A percentile compares a stretch with the other conserved stretches of the same genome.
Evolutionary conservation across 352 stramenopile genomes (phyloP).

Genomic region (Phytophthora fragariae): DNA sequence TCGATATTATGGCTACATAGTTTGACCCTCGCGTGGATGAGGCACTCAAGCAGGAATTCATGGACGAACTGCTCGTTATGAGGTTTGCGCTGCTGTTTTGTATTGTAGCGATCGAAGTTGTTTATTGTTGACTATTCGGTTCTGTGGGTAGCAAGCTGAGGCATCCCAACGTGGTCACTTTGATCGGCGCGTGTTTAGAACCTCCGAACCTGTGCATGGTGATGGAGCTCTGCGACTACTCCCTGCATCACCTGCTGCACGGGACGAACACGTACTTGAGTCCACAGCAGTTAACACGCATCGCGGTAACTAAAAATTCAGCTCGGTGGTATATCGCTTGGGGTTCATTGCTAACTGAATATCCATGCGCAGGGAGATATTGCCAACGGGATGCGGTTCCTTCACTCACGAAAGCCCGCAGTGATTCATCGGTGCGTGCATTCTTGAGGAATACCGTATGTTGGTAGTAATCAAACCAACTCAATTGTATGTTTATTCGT

Average conservation of each 20-base stretch:
- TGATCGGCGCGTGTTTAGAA: slow-evolving; percentile 79
- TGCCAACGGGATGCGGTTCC: slow-evolving; percentile 87
- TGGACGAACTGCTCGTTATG: slow-evolving; percentile 94
- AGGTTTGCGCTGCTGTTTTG: slow-evolving; percentile 39
- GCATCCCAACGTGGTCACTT: slow-evolving; percentile 78
- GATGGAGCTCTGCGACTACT: slow-evolving; percentile 81
- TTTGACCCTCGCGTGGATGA: slow-evolving; percentile 89
- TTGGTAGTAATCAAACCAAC: no score
- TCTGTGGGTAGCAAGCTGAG: slow-evolving; percentile 53
- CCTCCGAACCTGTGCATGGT: slow-evolving; percentile 85
- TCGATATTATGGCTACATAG: slow-evolving; percentile 30
- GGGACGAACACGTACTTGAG: slow-evolving; percentile 58
- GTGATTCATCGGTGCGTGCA: slow-evolving; percentile 84
- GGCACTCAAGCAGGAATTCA: slow-evolving; percentile 90
- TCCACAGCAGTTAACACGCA: slow-evolving; percentile 57
- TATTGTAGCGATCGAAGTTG: background rate
- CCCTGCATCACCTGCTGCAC: slow-evolving; percentile 73
- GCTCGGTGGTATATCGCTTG: background rate
- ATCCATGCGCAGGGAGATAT: slow-evolving; percentile 64
- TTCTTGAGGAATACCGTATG: background rate
- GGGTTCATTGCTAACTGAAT: background rate
- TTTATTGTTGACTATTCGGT: background rate
- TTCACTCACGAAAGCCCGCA: slow-evolving; percentile 80
- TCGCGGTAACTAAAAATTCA: slow-evolving; percentile 42
- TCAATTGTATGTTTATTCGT: no score